These are phyloP conservation scores for Eucalyptus cladocalyx DNA, from an alignment of 345 rosid species.

Conservation along the genomic window DNA sequence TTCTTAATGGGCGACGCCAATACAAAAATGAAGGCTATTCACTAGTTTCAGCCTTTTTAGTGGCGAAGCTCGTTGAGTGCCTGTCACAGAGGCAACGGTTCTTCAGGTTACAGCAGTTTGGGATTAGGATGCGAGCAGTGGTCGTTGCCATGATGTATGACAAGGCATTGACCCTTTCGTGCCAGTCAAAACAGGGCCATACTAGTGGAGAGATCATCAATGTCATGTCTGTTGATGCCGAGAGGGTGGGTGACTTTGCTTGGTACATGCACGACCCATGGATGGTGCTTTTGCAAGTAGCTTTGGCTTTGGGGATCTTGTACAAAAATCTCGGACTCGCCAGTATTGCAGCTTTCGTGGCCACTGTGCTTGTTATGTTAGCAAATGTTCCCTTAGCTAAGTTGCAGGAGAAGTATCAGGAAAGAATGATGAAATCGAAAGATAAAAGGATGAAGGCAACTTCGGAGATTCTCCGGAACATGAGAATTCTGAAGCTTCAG, in stretches of 20 bases:
- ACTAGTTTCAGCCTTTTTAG: conserved; percentile 36
- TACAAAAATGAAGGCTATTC: conserved; percentile 41
- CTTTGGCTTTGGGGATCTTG: conserved; percentile 42
- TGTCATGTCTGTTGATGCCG: conserved; percentile 60
- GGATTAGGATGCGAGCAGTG: conserved; percentile 35
- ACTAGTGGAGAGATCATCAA: conserved; percentile 72
- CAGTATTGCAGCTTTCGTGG: conserved; percentile 36
- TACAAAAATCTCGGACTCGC: conserved; percentile 54
- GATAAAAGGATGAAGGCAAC: conserved; percentile 57
- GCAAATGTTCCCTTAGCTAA: conserved; percentile 41
- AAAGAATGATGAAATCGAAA: conserved; percentile 38
- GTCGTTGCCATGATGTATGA: conserved; percentile 46
- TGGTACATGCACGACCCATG: conserved; percentile 56
- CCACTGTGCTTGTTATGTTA: conserved; percentile 44
- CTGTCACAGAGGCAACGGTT: conserved; percentile 42
- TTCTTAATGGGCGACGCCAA: conserved; percentile 28
- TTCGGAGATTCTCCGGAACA: conserved; percentile 55
- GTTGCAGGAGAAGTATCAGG: conserved; percentile 52
- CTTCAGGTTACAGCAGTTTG: conserved; percentile 42
- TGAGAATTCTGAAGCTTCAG: conserved; percentile 76
- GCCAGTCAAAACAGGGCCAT: conserved; percentile 36
- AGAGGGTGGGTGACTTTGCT: conserved; percentile 37
- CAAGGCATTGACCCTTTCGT: conserved; percentile 48
- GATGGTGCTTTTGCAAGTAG: conserved; percentile 43
- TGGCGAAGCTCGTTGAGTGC: conserved; percentile 51